These are phyloP conservation scores for Pulveroboletus sp. DNA, from an alignment of 768 basidiomycete genomes.

Conservation along the genomic window DNA sequence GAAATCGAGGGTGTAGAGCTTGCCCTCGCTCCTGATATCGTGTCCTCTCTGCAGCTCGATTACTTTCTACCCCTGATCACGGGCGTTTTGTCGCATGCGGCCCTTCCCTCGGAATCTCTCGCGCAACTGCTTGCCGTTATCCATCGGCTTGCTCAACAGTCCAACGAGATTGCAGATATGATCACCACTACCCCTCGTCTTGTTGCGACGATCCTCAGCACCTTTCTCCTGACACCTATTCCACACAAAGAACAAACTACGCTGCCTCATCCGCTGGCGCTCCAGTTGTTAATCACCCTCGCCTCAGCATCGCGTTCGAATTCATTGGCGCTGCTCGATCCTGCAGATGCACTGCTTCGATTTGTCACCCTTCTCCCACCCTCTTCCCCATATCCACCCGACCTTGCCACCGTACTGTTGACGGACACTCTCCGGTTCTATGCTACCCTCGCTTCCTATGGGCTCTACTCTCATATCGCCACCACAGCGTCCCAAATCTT, in stretches of 20 bases:
- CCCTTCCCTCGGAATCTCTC: slow-evolving; percentile 46
- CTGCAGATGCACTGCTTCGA: slow-evolving; percentile 64
- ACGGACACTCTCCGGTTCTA: slow-evolving; percentile 61
- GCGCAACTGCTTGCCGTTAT: slow-evolving; percentile 56
- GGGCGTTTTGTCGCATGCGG: slow-evolving; percentile 36
- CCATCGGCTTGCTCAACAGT: slow-evolving; percentile 58
- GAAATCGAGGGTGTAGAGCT: slow-evolving; percentile 45
- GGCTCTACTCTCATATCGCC: slow-evolving; percentile 67
- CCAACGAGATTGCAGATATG: slow-evolving; percentile 45
- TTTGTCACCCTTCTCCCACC: slow-evolving; percentile 61
- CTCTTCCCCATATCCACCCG: slow-evolving; percentile 34
- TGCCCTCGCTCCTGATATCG: slow-evolving; percentile 14
- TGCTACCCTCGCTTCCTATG: slow-evolving; percentile 66
- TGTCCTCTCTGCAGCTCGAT: slow-evolving; percentile 30
- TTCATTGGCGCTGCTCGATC: slow-evolving; percentile 52
- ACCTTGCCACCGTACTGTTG: slow-evolving; percentile 45
- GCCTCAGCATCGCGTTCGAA: slow-evolving; percentile 64
- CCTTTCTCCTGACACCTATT: slow-evolving; percentile 56
- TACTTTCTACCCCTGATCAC: slow-evolving; percentile 51
- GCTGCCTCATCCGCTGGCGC: slow-evolving; percentile 43
- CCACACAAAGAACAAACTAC: slow-evolving; percentile 33
- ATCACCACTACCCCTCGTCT: slow-evolving; percentile 53
- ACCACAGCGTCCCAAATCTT: slow-evolving; percentile 58
- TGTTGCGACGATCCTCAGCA: slow-evolving; percentile 46
- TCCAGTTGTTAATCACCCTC: slow-evolving; percentile 55